Evolutionary conservation across 2,329 filamentous ascomycete genomes (phyloP).

Genomic region (Lachnellula suecica): DNA sequence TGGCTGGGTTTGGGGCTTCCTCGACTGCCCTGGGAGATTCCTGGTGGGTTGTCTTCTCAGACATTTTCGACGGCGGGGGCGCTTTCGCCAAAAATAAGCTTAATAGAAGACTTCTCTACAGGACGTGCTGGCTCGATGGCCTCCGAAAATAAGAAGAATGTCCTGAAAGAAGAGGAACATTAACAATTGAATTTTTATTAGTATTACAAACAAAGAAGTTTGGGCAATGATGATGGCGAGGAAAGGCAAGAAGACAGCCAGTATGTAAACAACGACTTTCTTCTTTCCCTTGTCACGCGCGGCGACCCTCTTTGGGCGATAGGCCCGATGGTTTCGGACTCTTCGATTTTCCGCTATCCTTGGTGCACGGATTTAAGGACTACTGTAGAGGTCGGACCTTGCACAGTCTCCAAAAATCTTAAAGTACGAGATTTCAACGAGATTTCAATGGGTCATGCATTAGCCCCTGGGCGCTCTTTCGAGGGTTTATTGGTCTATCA

Average conservation of each 20-base stretch:
- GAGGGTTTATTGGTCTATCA: too few species aligned
- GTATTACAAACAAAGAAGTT: neutral
- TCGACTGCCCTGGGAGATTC: constrained; percentile 12
- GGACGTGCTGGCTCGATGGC: neutral
- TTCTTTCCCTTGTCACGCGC: too few species aligned
- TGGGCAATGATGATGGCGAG: neutral
- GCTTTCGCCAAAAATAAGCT: neutral
- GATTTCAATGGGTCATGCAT: too few species aligned
- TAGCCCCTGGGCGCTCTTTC: too few species aligned
- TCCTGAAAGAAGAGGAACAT: neutral
- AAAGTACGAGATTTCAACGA: too few species aligned
- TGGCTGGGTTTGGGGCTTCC: neutral
- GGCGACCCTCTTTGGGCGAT: neutral
- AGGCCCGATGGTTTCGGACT: neutral
- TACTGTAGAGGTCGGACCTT: too few species aligned
- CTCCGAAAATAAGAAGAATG: neutral
- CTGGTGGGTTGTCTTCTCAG: constrained; percentile 3
- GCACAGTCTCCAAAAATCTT: too few species aligned
- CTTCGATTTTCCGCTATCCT: neutral
- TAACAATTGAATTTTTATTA: neutral
- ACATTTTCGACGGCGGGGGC: neutral
- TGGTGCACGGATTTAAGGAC: too few species aligned
- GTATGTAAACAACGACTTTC: neutral
- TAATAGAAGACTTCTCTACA: neutral
- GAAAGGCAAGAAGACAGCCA: neutral